Evolutionary conservation across 1,284 basidiomycete genomes (phyloP).

Genomic region (Coniophora puteana): DNA sequence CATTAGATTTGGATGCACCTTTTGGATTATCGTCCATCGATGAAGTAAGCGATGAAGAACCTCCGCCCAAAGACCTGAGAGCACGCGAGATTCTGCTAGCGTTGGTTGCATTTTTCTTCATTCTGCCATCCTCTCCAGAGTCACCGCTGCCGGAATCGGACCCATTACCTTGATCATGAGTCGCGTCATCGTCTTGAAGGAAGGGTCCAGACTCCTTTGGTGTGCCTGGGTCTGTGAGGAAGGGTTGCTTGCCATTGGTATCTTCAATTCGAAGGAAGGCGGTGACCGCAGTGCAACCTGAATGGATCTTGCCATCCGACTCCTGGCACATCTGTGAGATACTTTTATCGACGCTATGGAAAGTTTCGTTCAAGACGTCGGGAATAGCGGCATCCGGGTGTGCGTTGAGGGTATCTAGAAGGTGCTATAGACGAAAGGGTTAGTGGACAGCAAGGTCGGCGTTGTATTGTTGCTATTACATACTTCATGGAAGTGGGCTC

Average conservation of each 20-base stretch:
- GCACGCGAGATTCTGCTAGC: conserved; percentile 55
- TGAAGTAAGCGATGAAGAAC: conserved; percentile 37
- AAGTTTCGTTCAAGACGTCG: conserved; percentile 90
- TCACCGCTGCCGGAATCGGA: conserved; percentile 25
- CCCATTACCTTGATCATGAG: conserved; percentile 18
- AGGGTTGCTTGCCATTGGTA: conserved; percentile 61
- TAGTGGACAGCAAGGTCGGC: conserved; percentile 7
- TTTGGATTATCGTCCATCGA: conserved; percentile 21
- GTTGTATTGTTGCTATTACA: conserved; percentile 16
- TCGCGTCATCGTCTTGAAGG: conserved; percentile 27
- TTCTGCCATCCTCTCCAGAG: conserved; percentile 31
- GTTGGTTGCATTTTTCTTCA: conserved; percentile 30
- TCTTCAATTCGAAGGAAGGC: conserved; percentile 96
- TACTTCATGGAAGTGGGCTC: conserved; percentile 92
- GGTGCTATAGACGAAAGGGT: conserved; percentile 36
- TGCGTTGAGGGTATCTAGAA: conserved; percentile 49
- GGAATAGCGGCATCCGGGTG: conserved; percentile 66
- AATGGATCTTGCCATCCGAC: conserved; percentile 87
- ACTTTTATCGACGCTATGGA: conserved; percentile 85
- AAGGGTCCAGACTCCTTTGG: conserved; percentile 22
- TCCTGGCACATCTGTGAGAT: conserved; percentile 82
- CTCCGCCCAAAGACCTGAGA: conserved; percentile 48
- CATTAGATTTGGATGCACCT: no score
- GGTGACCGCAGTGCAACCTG: conserved; percentile 97
- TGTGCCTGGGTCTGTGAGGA: conserved; percentile 34